A percentile compares a stretch with the other conserved stretches of the same genome.
Evolutionary conservation across 2,329 filamentous ascomycete species (phyloP).

Genomic region (Grosmannia clavigera): DNA sequence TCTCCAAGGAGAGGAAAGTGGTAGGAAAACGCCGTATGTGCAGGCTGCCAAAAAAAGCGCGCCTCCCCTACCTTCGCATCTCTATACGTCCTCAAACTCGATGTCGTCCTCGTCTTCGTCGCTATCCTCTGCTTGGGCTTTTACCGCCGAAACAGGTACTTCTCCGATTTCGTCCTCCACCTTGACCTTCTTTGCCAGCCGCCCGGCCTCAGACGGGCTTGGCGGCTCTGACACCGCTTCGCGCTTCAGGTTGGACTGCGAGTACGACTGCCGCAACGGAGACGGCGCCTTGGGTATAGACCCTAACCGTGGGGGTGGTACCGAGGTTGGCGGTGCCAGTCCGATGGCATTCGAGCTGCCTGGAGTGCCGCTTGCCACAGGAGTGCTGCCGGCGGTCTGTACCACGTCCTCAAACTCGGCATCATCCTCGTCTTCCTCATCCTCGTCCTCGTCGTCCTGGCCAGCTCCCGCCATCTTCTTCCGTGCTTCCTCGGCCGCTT

Average conservation of each 20-base stretch:
- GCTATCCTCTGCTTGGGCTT: constrained; percentile 26
- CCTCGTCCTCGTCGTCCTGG: constrained; percentile 23
- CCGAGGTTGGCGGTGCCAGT: constrained; percentile 11
- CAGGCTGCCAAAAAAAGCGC: background rate
- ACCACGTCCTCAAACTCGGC: constrained; percentile 39
- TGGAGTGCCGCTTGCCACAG: constrained; percentile 21
- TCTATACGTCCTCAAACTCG: constrained; percentile 45
- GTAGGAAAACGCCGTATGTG: background rate
- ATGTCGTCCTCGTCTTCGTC: constrained; percentile 38
- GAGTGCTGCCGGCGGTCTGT: constrained; percentile 19
- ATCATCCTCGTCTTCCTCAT: constrained; percentile 30
- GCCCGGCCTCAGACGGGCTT: constrained; percentile 4
- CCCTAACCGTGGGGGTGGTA: background rate
- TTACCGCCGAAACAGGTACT: constrained; percentile 8
- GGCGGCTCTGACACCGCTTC: constrained; percentile 18
- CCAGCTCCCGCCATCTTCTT: constrained; percentile 35
- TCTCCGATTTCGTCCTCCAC: constrained; percentile 31
- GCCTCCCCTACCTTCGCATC: background rate
- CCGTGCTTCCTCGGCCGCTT: constrained; percentile 40
- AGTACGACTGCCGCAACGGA: constrained; percentile 16
- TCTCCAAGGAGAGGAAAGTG: background rate
- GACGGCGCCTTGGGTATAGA: constrained; percentile 13
- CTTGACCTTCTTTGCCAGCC: constrained; percentile 44
- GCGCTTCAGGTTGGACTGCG: constrained; percentile 20
- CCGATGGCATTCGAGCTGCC: constrained; percentile 8